A percentile compares a stretch with the other conserved stretches of the same genome.
Evolutionary conservation across 257 asterid species (phyloP).

Genomic region (Pogostemon cablin): DNA sequence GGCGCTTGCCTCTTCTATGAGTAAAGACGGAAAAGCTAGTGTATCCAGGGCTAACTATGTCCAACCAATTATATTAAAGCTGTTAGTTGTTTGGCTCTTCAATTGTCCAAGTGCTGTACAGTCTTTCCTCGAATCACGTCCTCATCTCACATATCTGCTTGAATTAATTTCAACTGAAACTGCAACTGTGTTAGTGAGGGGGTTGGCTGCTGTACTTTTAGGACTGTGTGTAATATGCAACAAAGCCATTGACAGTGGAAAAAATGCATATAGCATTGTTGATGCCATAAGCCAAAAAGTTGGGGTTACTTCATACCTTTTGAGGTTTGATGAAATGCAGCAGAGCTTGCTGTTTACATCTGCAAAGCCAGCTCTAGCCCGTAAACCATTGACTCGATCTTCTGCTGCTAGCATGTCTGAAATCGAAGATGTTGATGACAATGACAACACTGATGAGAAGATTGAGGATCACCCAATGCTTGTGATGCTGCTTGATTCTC

Average conservation of each 20-base stretch:
- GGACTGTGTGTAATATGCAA: conserved; percentile 79
- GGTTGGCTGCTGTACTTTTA: conserved; percentile 75
- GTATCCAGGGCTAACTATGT: conserved; percentile 46
- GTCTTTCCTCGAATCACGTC: conserved; percentile 84
- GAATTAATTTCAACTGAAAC: conserved; percentile 71
- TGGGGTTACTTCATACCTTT: conserved; percentile 74
- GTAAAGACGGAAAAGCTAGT: conserved; percentile 66
- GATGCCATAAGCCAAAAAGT: conserved; percentile 82
- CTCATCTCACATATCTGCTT: conserved; percentile 82
- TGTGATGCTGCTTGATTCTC: conserved; percentile 64
- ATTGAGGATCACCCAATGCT: conserved; percentile 76
- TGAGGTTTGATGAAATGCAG: conserved; percentile 81
- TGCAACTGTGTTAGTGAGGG: conserved; percentile 61
- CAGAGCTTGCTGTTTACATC: conserved; percentile 66
- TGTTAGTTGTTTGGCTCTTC: conserved; percentile 75
- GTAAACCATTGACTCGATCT: conserved; percentile 79
- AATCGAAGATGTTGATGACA: conserved; percentile 73
- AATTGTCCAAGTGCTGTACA: conserved; percentile 85
- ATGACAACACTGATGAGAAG: conserved; percentile 56
- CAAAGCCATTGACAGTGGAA: conserved; percentile 55
- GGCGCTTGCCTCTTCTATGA: conserved; percentile 81
- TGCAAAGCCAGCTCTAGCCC: conserved; percentile 60
- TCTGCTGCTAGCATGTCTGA: conserved; percentile 85
- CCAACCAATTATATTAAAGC: conserved; percentile 79
- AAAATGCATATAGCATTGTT: conserved; percentile 63